Base-by-base conservation (phyloP, 345 rosid species). In the Xanthoceras sorbifolium region DNA sequence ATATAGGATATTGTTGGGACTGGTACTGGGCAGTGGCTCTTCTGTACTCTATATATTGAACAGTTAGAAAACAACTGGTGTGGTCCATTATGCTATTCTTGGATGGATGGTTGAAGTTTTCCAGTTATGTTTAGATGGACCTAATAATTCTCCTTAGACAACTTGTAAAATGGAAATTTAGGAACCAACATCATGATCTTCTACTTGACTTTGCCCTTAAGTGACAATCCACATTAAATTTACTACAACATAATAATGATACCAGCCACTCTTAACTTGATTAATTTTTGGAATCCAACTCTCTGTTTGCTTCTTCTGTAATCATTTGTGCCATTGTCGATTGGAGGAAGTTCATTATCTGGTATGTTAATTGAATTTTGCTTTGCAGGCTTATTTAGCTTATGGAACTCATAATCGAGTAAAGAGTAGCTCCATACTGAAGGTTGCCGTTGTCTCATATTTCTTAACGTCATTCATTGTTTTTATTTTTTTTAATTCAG, bases 331-430 rank as follows among this genome's bases (percentile, higher is more conserved):
- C 28, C 14, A 14, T 52, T 71, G 25, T 12, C 48, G 22, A 54
- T 50, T 25, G 23, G 2, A 14, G 25, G 17, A 42, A 3, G 54
- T 40, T 28, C 50, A 20, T n/a, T 64, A 26, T 79, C 28, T 65
- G 65, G 20, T 34, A 69, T 36, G 50, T 68, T 86, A 9, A 54
- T 59, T 29, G 38, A 34, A 55, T 76, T 72, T 67, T 76, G n/a
- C 74, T 71, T 80, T 85, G 84, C 83, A 94, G 97, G 97, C 98
- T 69, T 83, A 90, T 79, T 84, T 94, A 80, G 98, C 98, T 38
- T 89, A 90, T 77, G 98, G 97, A 78, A 86, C 86, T 9, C 84
- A 69, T 0, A 82, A 65, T 75, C 88, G 85, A 26, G 84, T 83
- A 73, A 89, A 85, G 81, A 83, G 79, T 75, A 81, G 77, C 40